These are phyloP conservation scores for Balansia obtecta DNA, from an alignment of 2,329 filamentous ascomycete genomes.

Conservation along the genomic window DNA sequence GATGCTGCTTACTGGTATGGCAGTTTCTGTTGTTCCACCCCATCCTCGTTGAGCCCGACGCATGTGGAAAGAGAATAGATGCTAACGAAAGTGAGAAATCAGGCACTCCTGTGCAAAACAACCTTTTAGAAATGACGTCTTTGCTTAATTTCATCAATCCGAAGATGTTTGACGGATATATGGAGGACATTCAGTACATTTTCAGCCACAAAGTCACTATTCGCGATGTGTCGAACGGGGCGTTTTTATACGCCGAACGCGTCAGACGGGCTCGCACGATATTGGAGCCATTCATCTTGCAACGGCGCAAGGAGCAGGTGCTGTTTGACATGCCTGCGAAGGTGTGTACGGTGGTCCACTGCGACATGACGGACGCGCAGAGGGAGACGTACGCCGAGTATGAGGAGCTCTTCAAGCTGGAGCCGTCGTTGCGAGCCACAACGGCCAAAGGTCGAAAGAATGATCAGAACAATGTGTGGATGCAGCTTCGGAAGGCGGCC, in stretches of 20 bases:
- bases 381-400: constrained; percentile 57
- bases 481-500: constrained; percentile 83
- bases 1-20: constrained; percentile 50
- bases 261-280: constrained; percentile 82
- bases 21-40: background rate
- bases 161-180: constrained; percentile 61
- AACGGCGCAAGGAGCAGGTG: constrained; percentile 87
- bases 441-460: constrained; percentile 36
- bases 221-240: constrained; percentile 65
- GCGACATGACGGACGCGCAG: constrained; percentile 64
- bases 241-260: constrained; percentile 74
- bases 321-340: constrained; percentile 75
- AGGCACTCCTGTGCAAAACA: constrained; percentile 89
- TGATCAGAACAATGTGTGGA: constrained; percentile 61
- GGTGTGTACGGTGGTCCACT: constrained; percentile 64
- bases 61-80: background rate
- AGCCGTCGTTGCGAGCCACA: constrained; percentile 39
- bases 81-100: constrained; percentile 27
- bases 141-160: constrained; percentile 93
- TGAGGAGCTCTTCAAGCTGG: constrained; percentile 51
- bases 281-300: constrained; percentile 87
- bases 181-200: constrained; percentile 70
- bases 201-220: constrained; percentile 89
- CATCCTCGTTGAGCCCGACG: background rate
- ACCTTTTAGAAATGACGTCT: constrained; percentile 81